These are phyloP conservation scores for Panicum virgatum DNA, from an alignment of 202 grass and related monocot species.

Conservation along the genomic window DNA sequence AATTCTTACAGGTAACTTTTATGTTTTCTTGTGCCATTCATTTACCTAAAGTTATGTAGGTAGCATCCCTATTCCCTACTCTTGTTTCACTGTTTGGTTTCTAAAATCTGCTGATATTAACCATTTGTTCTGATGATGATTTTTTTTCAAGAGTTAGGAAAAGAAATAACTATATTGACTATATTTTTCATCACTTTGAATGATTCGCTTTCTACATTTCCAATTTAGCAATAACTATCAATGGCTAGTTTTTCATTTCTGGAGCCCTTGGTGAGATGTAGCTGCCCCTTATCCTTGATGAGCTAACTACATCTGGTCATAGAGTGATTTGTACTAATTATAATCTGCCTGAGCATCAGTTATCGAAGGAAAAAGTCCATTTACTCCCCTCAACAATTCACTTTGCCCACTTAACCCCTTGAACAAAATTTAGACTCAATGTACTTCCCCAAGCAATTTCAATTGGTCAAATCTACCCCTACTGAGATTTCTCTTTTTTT, in stretches of 20 bases:
- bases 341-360: slow-evolving; percentile 1
- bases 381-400: too few relatives aligned
- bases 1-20: slow-evolving; percentile 91
- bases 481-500: too few relatives aligned
- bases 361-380: too few relatives aligned
- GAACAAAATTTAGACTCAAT: too few relatives aligned
- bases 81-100: not conserved
- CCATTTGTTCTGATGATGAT: slow-evolving; percentile 6
- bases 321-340: not conserved
- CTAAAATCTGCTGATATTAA: not conserved
- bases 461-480: too few relatives aligned
- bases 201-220: not conserved
- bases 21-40: slow-evolving; percentile 9
- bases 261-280: not conserved
- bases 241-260: not conserved
- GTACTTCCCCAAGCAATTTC: too few relatives aligned
- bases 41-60: slow-evolving; percentile 33
- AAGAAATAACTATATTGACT: not conserved
- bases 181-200: not conserved
- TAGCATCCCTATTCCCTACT: slow-evolving; percentile 1
- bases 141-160: not conserved
- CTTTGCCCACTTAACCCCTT: too few relatives aligned
- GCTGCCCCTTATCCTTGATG: slow-evolving; percentile 6
- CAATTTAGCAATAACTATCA: not conserved
- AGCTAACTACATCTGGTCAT: not conserved